Evolutionary conservation across 163 green algal genomes (phyloP).

Genomic region (Trebouxia gelatinosa): DNA sequence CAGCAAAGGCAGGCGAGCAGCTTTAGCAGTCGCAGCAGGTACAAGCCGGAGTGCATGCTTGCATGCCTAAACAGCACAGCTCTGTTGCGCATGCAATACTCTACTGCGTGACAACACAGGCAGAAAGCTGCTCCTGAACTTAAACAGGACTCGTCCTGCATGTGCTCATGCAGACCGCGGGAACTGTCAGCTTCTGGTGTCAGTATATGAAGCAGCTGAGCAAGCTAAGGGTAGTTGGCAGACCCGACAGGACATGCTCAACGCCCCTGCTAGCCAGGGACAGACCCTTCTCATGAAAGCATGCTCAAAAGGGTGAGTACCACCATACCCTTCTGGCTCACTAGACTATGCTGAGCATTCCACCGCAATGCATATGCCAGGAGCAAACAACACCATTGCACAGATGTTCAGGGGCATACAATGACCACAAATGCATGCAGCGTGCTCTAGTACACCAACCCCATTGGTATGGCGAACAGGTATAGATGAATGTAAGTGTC

Average conservation of each 20-base stretch:
- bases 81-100: neutral
- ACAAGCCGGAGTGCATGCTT: neutral
- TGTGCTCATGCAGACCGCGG: conserved; percentile 27
- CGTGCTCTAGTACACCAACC: neutral
- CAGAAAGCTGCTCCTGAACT: neutral
- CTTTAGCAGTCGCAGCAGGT: conserved; percentile 21
- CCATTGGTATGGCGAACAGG: neutral
- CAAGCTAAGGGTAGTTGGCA: neutral
- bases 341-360: neutral
- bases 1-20: conserved; percentile 9
- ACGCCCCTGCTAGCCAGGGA: conserved; percentile 5
- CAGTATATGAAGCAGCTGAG: conserved; percentile 33
- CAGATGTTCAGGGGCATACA: no score
- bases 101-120: no score
- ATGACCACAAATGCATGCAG: neutral
- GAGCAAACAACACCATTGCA: neutral
- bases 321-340: neutral
- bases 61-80: neutral
- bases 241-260: conserved; percentile 24
- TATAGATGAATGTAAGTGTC: no score
- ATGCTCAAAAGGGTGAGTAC: conserved; percentile 29
- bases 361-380: neutral
- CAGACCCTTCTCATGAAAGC: conserved; percentile 38
- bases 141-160: neutral
- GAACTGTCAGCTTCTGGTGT: conserved; percentile 27